Base-by-base conservation (phyloP, 352 stramenopile genomes). In the Pythium aphanidermatum region DNA sequence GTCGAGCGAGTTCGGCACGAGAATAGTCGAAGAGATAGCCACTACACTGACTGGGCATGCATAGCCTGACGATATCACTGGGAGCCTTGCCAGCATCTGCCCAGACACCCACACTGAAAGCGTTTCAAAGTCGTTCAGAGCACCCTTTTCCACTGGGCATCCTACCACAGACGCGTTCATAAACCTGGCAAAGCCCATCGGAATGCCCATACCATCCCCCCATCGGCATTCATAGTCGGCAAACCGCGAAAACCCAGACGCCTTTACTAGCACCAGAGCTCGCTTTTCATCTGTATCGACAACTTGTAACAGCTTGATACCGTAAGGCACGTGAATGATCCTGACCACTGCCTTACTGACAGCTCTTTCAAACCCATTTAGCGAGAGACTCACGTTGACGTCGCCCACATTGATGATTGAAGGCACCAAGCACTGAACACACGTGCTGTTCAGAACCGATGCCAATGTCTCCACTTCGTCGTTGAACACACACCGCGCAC, bases 361-460 rank as follows among this genome's bases (percentile, higher is more conserved):
- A 1, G 55, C 55, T 36, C 16, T 34, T 38, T 63, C 55, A 1
- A 58, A 6, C 10, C 55, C 36, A 40, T 63, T 63, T 3, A 63
- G 33, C 2, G 34, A 54, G 2, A 63, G 11, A 2, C 5, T 51
- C 21, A 63, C 31, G 14, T 45, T 50, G 1, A 34, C 47, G 2
- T 6, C 6, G 2, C 47, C 55, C 21, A 4, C 21, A 6, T 20
- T 12, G 8, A 47, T 31, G 1, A 36, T 46, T 13, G 41, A 50
- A 2, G 55, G 55, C 19, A 57, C 36, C 4, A 63, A 43, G 24
- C 55, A 63, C 16, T 52, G 40, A 8, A 53, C 31, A 28, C 38
- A 54, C 9, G 34, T 52, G 13, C 27, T 41, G 29, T 57, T 63
- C 19, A 58, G 21, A 11, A 54, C n/a, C n/a, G 35, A 37, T 1